Percentiles rank a stretch among this genome's conserved stretches.
phyloP scores from a whole-genome alignment of 2,329 filamentous ascomycete genomes.

The Sclerotinia minor region DNA sequence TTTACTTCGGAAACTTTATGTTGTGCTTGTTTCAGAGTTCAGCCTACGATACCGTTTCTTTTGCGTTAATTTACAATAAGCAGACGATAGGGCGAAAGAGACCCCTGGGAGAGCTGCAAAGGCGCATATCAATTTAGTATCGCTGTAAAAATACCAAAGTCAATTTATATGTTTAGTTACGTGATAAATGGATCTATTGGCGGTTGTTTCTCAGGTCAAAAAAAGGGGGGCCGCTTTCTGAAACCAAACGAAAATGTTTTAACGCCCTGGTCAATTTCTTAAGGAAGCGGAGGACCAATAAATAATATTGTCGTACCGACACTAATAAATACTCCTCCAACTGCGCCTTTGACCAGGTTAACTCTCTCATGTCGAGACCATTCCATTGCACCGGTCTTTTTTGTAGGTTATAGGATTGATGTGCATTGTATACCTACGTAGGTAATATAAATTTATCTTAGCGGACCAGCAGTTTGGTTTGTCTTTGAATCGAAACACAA shows the following conservation, averaged over 20 bases:
- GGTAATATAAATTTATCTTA: background rate
- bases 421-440: background rate
- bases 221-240: slow-evolving; percentile 14
- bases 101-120: background rate
- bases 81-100: background rate
- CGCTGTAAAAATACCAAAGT: background rate
- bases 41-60: background rate
- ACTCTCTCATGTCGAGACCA: background rate
- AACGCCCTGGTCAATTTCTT: slow-evolving; percentile 9
- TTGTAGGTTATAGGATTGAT: slow-evolving; percentile 9
- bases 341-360: background rate
- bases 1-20: background rate
- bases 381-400: background rate
- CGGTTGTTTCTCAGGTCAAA: slow-evolving; percentile 9
- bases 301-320: background rate
- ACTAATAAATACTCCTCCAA: background rate
- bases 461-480: background rate
- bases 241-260: slow-evolving; percentile 24
- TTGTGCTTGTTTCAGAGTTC: slow-evolving; percentile 2
- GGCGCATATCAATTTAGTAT: background rate
- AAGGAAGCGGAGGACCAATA: slow-evolving; percentile 8
- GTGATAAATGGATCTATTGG: slow-evolving; percentile 16
- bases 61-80: background rate
- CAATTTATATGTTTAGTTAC: background rate
- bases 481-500: slow-evolving; percentile 7